These are phyloP conservation scores for Taphrina wiesneri DNA, from an alignment of 1,139 yeast species.

Conservation along the genomic window DNA sequence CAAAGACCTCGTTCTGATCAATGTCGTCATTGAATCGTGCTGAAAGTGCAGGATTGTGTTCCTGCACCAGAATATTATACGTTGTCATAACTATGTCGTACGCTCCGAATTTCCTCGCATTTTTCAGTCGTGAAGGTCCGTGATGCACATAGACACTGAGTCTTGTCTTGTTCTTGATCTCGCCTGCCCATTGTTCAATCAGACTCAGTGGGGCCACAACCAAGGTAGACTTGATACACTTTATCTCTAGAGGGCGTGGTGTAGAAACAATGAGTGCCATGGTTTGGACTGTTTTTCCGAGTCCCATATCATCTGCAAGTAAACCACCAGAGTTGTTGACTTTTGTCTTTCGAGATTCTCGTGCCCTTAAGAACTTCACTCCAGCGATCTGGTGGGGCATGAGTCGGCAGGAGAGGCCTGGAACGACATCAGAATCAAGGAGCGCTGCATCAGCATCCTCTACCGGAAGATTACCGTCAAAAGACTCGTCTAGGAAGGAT, in stretches of 20 bases:
- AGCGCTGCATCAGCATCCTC: slow-evolving; percentile 57
- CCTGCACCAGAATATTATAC: slow-evolving; percentile 26
- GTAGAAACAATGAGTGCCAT: slow-evolving; percentile 61
- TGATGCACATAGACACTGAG: slow-evolving; percentile 34
- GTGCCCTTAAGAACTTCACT: slow-evolving; percentile 51
- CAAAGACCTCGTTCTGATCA: slow-evolving; percentile 8
- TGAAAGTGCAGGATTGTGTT: slow-evolving; percentile 56
- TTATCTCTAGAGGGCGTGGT: slow-evolving; percentile 21
- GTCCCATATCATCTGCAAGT: slow-evolving; percentile 97
- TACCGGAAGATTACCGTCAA: slow-evolving; percentile 48
- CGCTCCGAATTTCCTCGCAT: slow-evolving; percentile 11
- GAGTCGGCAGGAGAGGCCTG: slow-evolving; percentile 56
- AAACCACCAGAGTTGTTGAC: slow-evolving; percentile 75
- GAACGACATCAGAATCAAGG: neutral
- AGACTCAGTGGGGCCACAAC: slow-evolving; percentile 77
- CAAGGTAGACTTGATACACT: slow-evolving; percentile 53
- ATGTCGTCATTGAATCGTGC: slow-evolving; percentile 2
- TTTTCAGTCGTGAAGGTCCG: slow-evolving; percentile 31
- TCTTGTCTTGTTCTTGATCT: slow-evolving; percentile 53
- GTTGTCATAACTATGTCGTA: slow-evolving; percentile 81
- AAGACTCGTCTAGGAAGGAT: slow-evolving; percentile 66
- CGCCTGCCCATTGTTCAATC: slow-evolving; percentile 69
- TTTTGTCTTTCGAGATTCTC: slow-evolving; percentile 52
- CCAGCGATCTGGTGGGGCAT: slow-evolving; percentile 68
- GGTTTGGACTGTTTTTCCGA: slow-evolving; percentile 87